Percentiles rank a stretch among this genome's conserved stretches.
Conservation (phyloP, 148 eudicot species). For the Gaultheria prostrata region DNA sequence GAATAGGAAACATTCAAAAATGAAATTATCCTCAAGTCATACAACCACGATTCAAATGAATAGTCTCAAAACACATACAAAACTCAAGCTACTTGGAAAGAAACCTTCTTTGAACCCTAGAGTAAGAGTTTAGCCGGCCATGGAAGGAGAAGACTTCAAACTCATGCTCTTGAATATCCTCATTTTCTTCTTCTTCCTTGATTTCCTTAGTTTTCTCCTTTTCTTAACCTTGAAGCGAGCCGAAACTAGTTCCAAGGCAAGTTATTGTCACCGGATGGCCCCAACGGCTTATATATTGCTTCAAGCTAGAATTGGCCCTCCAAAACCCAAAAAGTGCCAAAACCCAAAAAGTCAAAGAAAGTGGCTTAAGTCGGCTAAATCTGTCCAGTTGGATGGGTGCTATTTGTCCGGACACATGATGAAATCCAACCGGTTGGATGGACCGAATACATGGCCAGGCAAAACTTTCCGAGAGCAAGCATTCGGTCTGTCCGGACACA, state of each 20-base stretch:
- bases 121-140: neutral
- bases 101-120: neutral
- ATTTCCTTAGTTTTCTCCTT: neutral
- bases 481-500: too few relatives aligned
- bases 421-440: too few relatives aligned
- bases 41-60: too few relatives aligned
- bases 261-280: neutral
- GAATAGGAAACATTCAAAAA: neutral
- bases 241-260: neutral
- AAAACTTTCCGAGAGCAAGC: too few relatives aligned
- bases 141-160: neutral
- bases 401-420: neutral
- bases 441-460: too few relatives aligned
- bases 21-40: neutral
- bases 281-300: neutral
- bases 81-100: neutral
- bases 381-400: neutral
- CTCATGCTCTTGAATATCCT: neutral
- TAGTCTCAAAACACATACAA: neutral
- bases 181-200: neutral
- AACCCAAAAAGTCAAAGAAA: too few relatives aligned
- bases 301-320: neutral
- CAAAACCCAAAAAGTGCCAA: too few relatives aligned
- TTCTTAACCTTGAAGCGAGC: neutral
- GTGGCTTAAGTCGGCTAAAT: neutral